These are phyloP conservation scores for Plasmodium berghei DNA, from an alignment of 169 alveolate species.

Conservation along the genomic window DNA sequence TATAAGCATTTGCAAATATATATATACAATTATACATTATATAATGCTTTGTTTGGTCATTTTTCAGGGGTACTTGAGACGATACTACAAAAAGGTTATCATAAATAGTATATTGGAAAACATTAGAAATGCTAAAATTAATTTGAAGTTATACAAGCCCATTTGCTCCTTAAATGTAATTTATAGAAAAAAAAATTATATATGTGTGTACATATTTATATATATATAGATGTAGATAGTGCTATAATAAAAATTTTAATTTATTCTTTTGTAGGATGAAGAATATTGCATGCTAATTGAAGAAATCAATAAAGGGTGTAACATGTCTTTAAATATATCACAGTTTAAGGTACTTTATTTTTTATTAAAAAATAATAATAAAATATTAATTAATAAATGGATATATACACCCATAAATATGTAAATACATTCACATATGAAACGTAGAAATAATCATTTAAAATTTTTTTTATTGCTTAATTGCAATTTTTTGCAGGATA, in stretches of 20 bases:
- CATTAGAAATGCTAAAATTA: conserved; percentile 39
- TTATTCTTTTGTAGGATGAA: conserved; percentile 28
- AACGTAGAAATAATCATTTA: background rate
- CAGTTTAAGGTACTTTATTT: conserved; percentile 51
- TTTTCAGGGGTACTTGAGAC: conserved; percentile 57
- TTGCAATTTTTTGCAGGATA: conserved; percentile 34
- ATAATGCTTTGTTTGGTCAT: too few species aligned
- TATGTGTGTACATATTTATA: background rate
- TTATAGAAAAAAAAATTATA: background rate
- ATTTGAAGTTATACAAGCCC: conserved; percentile 55
- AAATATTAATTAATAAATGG: background rate
- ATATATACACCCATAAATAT: conserved; percentile 9
- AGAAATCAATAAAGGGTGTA: conserved; percentile 67
- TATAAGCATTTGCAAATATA: too few species aligned
- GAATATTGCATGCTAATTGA: conserved; percentile 60
- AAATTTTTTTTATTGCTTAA: background rate
- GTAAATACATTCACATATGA: background rate
- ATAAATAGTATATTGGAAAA: conserved; percentile 62
- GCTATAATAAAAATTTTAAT: background rate
- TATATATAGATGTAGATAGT: conserved; percentile 10
- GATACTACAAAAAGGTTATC: conserved; percentile 64
- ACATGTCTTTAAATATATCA: conserved; percentile 52
- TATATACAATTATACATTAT: too few species aligned
- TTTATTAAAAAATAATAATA: background rate
- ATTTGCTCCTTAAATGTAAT: conserved; percentile 71